Evolutionary conservation across 331 rosid genomes (phyloP), one percentile per base, ranked within the genome.

Genomic region (Erythrophleum ivorense): DNA sequence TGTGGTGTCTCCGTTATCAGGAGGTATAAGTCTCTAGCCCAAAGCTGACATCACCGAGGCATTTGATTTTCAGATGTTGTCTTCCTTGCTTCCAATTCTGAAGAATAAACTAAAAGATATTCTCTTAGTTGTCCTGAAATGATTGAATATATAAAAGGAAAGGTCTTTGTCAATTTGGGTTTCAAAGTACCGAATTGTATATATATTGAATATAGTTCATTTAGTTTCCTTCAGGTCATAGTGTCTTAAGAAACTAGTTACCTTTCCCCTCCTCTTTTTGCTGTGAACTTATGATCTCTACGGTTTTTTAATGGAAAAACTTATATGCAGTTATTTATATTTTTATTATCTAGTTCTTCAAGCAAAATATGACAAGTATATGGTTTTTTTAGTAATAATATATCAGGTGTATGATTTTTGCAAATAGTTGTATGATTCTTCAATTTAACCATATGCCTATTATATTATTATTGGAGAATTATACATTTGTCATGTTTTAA

Each of bases 1-100:
- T 96, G 99, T 75, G 99, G 99, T 75, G 99, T 93, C 59, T 96
- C 99, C 59, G 91, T 96, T 82, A 93, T 96, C 87, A 85, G 98
- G 87, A 96, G 99, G 99, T 96, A 91, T 21, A 19, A 70, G 50
- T 71, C 58, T 75, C 64, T 58, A 52, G 71, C 62, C 75, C 45
- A 77, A 60, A 65, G 63, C 82, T 62, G 60, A 29, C 68, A 50
- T 71, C 81, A 24, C 24, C 58, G 70, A 24, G 13, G 36, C 60
- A 79, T 76, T 48, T 48, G 52, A 73, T 49, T 11, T 36, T 57
- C 78, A n/a, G 36, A 40, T 65, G 52, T 13, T 80, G 19, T 76
- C 66, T 55, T 19, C 71, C 41, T 70, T 82, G 76, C 70, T 76
- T 82, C 62, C 31, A 34, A 36, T 63, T 82, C 73, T 62, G 41